Evolutionary conservation across 225 moss, liverwort and hornwort genomes (phyloP).

Genomic region (Pleurozium schreberi): DNA sequence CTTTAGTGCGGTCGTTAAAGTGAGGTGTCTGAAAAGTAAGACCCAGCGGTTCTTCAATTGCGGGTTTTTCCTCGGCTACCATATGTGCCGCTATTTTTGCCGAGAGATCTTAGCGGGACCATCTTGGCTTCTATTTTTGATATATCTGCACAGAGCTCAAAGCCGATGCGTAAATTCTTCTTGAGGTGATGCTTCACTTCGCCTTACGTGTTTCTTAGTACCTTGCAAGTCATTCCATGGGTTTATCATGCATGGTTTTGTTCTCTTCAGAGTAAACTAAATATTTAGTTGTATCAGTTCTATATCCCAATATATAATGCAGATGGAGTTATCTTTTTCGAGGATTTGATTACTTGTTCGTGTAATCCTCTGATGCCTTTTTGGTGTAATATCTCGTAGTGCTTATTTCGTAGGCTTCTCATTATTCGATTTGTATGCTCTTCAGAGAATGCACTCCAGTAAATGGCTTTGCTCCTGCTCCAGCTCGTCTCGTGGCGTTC

Average conservation of each 20-base stretch:
- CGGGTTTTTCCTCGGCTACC: not conserved
- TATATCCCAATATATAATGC: not conserved
- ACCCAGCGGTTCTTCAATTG: not conserved
- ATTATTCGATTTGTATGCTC: not conserved
- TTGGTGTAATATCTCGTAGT: not conserved
- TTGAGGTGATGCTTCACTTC: conserved; percentile 1
- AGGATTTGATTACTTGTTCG: not conserved
- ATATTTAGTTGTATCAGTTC: not conserved
- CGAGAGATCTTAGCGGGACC: not conserved
- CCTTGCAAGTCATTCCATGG: not conserved
- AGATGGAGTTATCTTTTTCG: not conserved
- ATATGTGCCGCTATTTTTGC: not conserved
- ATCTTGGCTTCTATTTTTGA: not conserved
- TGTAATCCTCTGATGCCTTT: not conserved
- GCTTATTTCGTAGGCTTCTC: not conserved
- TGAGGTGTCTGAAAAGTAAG: not conserved
- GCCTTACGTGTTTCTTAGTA: not conserved
- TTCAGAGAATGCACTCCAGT: conserved; percentile 9
- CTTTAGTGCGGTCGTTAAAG: not conserved
- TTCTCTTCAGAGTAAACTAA: not conserved
- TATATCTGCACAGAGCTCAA: not conserved
- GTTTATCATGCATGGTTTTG: not conserved
- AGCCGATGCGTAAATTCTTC: not conserved
- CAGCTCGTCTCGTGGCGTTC: conserved; percentile 26
- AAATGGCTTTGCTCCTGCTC: conserved; percentile 18